phyloP scores from a whole-genome alignment of 1,139 yeast genomes.

The Zygoascus hellenicus region DNA sequence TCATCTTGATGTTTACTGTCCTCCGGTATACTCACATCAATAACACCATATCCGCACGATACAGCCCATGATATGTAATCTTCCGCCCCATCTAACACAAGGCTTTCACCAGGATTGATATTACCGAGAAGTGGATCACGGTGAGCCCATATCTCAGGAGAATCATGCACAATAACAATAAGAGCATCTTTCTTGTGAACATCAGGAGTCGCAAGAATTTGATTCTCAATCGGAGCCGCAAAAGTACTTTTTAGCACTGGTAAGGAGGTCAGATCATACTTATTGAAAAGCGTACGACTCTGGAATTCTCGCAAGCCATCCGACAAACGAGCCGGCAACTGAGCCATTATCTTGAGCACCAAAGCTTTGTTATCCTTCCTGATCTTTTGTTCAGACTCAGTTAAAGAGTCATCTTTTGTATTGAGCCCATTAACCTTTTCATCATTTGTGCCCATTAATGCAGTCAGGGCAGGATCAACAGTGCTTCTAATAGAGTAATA shows the following conservation, averaged over 20 bases:
- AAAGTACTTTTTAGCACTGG: slow-evolving; percentile 53
- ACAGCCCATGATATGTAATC: slow-evolving; percentile 55
- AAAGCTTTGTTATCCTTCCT: neutral
- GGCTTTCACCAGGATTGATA: slow-evolving; percentile 64
- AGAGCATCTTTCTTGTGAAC: slow-evolving; percentile 59
- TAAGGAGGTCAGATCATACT: slow-evolving; percentile 56
- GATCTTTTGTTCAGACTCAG: neutral
- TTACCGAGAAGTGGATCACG: slow-evolving; percentile 74
- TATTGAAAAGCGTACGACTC: slow-evolving; percentile 48
- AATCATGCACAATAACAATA: slow-evolving; percentile 75
- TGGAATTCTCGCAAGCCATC: slow-evolving; percentile 75
- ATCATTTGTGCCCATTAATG: slow-evolving; percentile 9
- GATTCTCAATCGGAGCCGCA: slow-evolving; percentile 44
- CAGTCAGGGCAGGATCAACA: slow-evolving; percentile 2
- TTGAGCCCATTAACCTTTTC: slow-evolving; percentile 3
- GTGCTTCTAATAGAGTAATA: slow-evolving; percentile 10
- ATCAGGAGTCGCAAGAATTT: slow-evolving; percentile 70
- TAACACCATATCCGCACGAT: slow-evolving; percentile 54
- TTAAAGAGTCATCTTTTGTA: neutral
- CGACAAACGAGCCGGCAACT: slow-evolving; percentile 3
- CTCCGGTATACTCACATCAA: slow-evolving; percentile 75
- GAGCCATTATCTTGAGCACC: slow-evolving; percentile 7
- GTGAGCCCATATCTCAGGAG: slow-evolving; percentile 91
- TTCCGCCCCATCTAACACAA: slow-evolving; percentile 57
- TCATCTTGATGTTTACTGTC: slow-evolving; percentile 20